Percentiles rank a stretch among this genome's conserved stretches.
Conservation (phyloP, 495 filamentous ascomycete species). For the Penicillium cinerascens region DNA sequence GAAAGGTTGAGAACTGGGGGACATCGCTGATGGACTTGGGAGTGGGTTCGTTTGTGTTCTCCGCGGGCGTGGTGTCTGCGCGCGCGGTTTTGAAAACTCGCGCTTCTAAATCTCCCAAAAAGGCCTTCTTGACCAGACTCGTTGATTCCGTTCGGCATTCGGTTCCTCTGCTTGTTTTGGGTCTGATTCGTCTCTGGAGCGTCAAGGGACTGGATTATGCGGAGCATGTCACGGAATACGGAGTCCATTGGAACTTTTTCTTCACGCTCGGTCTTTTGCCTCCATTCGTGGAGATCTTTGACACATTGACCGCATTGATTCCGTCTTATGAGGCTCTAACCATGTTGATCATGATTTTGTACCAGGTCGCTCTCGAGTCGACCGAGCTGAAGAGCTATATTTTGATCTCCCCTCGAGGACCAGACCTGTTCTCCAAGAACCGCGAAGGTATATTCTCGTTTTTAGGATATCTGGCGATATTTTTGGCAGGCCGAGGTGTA, state of each 20-base stretch:
- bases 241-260: constrained; percentile 99
- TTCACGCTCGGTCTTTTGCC: constrained; percentile 90
- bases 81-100: constrained; percentile 76
- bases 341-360: constrained; percentile 57
- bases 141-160: constrained; percentile 69
- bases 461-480: constrained; percentile 90
- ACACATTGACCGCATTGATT: constrained; percentile 53
- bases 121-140: constrained; percentile 52
- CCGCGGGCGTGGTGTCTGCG: constrained; percentile 86
- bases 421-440: constrained; percentile 78
- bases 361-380: constrained; percentile 71
- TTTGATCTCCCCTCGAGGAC: constrained; percentile 71
- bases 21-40: constrained; percentile 98
- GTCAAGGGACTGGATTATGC: constrained; percentile 95
- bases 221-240: constrained; percentile 96
- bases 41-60: constrained; percentile 96
- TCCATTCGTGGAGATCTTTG: constrained; percentile 84
- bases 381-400: constrained; percentile 80
- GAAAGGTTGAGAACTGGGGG: constrained; percentile 97
- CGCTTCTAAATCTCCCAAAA: constrained; percentile 33
- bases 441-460: constrained; percentile 93
- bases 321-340: constrained; percentile 73
- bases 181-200: constrained; percentile 74
- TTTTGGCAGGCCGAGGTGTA: constrained; percentile 79
- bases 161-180: constrained; percentile 75